These are phyloP conservation scores for Candida andamanensis DNA, from an alignment of 805 yeast species.

Conservation along the genomic window DNA sequence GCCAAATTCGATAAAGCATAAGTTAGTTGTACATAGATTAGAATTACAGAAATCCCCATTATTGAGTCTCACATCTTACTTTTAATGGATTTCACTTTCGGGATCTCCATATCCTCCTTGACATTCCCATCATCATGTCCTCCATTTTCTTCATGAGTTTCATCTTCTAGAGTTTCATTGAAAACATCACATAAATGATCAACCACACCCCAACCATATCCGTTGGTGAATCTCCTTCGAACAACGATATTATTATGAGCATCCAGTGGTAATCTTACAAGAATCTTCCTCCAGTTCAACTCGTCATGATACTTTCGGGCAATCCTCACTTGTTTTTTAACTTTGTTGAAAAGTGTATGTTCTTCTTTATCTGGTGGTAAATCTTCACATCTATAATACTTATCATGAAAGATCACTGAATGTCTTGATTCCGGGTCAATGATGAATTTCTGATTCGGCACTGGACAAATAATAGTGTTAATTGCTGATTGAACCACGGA, in stretches of 20 bases:
- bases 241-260: slow-evolving; percentile 44
- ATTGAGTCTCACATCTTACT: slow-evolving; percentile 8
- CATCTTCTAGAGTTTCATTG: slow-evolving; percentile 7
- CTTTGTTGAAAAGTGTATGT: slow-evolving; percentile 17
- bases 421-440: slow-evolving; percentile 29
- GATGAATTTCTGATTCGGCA: slow-evolving; percentile 30
- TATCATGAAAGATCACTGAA: slow-evolving; percentile 39
- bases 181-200: slow-evolving; percentile 31
- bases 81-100: slow-evolving; percentile 3
- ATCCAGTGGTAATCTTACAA: slow-evolving; percentile 41
- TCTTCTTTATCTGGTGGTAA: slow-evolving; percentile 17
- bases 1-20: slow-evolving; percentile 8
- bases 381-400: slow-evolving; percentile 29
- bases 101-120: no score
- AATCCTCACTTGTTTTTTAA: slow-evolving; percentile 35
- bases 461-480: slow-evolving; percentile 35
- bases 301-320: slow-evolving; percentile 38
- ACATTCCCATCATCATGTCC: no score
- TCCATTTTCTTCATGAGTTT: neutral
- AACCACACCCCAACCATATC: slow-evolving; percentile 44
- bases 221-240: slow-evolving; percentile 39
- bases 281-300: slow-evolving; percentile 40
- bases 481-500: slow-evolving; percentile 39
- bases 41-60: neutral
- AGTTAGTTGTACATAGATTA: neutral